Base-by-base conservation (phyloP, 179 eudicot species). In the Silene vulgaris region DNA sequence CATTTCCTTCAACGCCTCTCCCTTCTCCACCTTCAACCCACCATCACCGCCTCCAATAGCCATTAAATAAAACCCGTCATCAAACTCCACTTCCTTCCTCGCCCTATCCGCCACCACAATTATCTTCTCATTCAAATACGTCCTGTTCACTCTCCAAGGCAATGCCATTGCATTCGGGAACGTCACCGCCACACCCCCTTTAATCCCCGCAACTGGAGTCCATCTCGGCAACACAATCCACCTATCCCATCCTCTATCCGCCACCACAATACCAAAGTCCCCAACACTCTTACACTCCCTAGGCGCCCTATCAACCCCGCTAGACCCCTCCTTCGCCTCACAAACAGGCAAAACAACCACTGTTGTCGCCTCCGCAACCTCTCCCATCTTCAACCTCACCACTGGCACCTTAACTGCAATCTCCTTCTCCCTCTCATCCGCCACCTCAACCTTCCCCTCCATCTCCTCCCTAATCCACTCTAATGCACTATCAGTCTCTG, bases 181-280 rank as follows among this genome's bases (percentile, higher is more conserved):
- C 12, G 75, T 72, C 73, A 94, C 92, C 19, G 75, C 98, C 54
- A 94, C 89, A 0, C 96, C 96, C 0, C 75, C 80, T 32, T 79
- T 86, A 71, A 94, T 57, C 60, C 79, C 90, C 13, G 79, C 85
- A n/a, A 92, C 69, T 0, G 98, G 98, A 8, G 48, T 70, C 98
- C 98, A 94, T 64, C 86, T 91, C 0, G 98, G 98, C 66, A 94
- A 62, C 79, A 90, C 98, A 81, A 94, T 91, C 98, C 98, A 94
- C 73, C 79, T 75, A 50, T 75, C 84, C 98, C 98, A 94, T 37
- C 69, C 86, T 74, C 87, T 92, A 52, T 92, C 92, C 0, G 91
- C 77, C 75, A 32, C 83, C 74, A 94, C 88, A 16, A 90, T 60
- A 0, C 97, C 94, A 57, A 94, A 94, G 7, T 82, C 89, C 70